These are phyloP conservation scores for Isochrysis galbana DNA, from an alignment of 78 protist species.

Conservation along the genomic window DNA sequence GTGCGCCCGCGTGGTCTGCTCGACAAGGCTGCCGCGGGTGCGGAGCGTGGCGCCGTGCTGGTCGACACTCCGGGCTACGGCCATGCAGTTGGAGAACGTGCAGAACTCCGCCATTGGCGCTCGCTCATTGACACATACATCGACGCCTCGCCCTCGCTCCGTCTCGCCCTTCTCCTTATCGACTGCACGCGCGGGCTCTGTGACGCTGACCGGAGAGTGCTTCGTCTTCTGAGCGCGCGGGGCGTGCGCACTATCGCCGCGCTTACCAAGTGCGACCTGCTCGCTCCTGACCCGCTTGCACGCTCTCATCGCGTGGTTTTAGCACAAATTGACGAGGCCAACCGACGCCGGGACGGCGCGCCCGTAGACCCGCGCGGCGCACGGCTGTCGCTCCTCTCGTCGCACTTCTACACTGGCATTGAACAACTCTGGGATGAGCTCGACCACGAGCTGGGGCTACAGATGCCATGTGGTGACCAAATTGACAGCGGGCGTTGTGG, in stretches of 20 bases:
- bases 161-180: not conserved
- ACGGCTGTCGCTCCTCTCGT: not conserved
- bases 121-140: not conserved
- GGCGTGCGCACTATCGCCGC: not conserved
- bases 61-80: constrained; percentile 29
- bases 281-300: not conserved
- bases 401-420: not conserved
- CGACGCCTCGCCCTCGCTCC: not conserved
- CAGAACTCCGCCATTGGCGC: not conserved
- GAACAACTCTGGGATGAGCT: not conserved
- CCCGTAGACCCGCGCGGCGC: not conserved
- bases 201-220: not conserved
- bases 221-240: not conserved
- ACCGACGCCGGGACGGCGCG: not conserved
- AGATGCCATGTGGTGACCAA: no score
- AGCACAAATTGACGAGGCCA: not conserved
- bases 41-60: not conserved
- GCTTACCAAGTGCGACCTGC: not conserved
- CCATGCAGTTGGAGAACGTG: not conserved
- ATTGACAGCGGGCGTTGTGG: no score
- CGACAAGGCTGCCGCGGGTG: not conserved
- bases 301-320: not conserved
- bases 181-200: not conserved
- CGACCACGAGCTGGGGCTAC: not conserved
- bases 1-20: not conserved